phyloP scores from a whole-genome alignment of 495 filamentous ascomycete genomes.

The Aspergillus baeticus region DNA sequence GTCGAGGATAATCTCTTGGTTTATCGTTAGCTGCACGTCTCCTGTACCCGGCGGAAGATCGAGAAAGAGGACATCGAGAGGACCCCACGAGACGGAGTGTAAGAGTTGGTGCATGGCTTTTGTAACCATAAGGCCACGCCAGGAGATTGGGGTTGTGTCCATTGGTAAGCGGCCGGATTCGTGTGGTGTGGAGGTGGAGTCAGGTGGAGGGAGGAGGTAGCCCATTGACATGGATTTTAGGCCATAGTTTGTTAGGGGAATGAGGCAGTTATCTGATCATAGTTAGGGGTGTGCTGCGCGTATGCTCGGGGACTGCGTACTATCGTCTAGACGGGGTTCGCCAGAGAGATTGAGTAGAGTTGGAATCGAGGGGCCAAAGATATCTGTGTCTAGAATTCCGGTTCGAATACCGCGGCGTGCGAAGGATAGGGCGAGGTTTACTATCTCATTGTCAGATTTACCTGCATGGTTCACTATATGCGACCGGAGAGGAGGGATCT shows the following conservation, averaged over 20 bases:
- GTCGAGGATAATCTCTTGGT: slow-evolving; percentile 83
- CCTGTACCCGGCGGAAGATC: slow-evolving; percentile 95
- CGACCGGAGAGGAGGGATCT: background rate
- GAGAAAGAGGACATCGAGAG: slow-evolving; percentile 79
- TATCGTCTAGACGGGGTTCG: slow-evolving; percentile 64
- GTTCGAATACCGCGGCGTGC: slow-evolving; percentile 74
- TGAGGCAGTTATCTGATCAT: slow-evolving; percentile 66
- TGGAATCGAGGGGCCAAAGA: slow-evolving; percentile 94
- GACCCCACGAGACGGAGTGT: slow-evolving; percentile 89
- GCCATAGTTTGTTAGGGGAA: slow-evolving; percentile 93
- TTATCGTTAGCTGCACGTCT: slow-evolving; percentile 89
- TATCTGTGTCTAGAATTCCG: slow-evolving; percentile 91
- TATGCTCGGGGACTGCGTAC: slow-evolving; percentile 32
- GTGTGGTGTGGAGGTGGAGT: slow-evolving; percentile 22
- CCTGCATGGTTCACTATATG: too few relatives aligned
- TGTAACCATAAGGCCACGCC: slow-evolving; percentile 96
- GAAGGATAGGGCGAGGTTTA: slow-evolving; percentile 84
- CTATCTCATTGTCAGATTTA: slow-evolving; percentile 34
- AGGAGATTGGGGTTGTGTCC: slow-evolving; percentile 80
- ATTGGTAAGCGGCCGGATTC: slow-evolving; percentile 37
- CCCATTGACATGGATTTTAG: slow-evolving; percentile 99
- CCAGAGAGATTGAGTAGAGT: slow-evolving; percentile 79
- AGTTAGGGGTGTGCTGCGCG: slow-evolving; percentile 3
- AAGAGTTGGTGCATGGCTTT: slow-evolving; percentile 95
- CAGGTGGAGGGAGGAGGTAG: slow-evolving; percentile 64